Base-by-base conservation (phyloP, 2,329 filamentous ascomycete genomes). In the Alternaria rosae region DNA sequence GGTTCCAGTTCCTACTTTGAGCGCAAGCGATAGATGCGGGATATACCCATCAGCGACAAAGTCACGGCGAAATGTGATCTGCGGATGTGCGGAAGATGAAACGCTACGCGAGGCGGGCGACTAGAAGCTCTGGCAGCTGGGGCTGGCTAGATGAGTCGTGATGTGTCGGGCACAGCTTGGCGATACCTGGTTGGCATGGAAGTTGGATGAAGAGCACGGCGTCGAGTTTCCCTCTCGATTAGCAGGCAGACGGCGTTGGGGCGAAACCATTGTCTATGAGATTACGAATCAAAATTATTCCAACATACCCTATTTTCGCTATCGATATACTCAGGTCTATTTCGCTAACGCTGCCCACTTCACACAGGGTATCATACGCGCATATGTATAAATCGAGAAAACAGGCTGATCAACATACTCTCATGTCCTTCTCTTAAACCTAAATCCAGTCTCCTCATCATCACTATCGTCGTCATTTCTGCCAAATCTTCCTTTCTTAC, bases 1-100 rank as follows among this genome's bases (percentile, higher is more conserved):
- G 91, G 93, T 43, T 90, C 91, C 51, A 96, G 92, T 77, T 87
- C 90, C 62, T 99, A 89, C 82, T 99, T 99, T 79, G 94, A 97
- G 84, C 88, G 95, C 76, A 94, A 88, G 80, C 88, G 94, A 51
- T 78, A 70, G 59, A 61, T 12, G 47, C 28, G 11, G 20, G 11
- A 17, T 23, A 10, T 44, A 13, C 13, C 25, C 15, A 13, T 25
- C 20, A 43, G 41, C 41, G 17, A 48, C 23, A 17, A 30, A 28
- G 17, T 43, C 15, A 53, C 15, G 13, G 20, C 32, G 32, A 57
- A 38, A 17, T 17, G 35, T 38, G n/a, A 38, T 38, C 35, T 26
- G 28, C 26, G 25, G 43, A 26, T 26, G 26, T 51, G 30, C 35
- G 23, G 20, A 32, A 44, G 26, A 20, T 20, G 10, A 26, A 23